Base-by-base conservation (phyloP, 192 early-diverging fungal species). In the Dissophora ornata region DNA sequence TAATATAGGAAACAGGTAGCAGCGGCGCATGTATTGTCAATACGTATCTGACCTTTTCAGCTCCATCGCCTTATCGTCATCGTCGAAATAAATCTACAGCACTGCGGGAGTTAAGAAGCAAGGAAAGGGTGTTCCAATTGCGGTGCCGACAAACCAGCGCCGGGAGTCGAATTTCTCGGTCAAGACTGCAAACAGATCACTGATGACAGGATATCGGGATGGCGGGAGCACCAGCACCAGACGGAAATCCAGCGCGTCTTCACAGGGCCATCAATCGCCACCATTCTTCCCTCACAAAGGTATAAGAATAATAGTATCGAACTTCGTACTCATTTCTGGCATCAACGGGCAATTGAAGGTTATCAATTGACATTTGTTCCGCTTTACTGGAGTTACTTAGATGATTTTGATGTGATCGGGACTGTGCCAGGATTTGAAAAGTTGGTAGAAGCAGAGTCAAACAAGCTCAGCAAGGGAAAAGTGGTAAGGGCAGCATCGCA, bases 171-270 rank as follows among this genome's bases (percentile, higher is more conserved):
- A 44, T n/a, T 75, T 75, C 46, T 75, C 71, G 11, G 32, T 67
- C n/a, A 66, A 61, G 52, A 67, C 50, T 18, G 56, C 71, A 15
- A 75, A 75, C 51, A 25, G 63, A 25, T 49, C 71, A 11, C 51
- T 75, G 12, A 66, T 75, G 63, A 75, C 71, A 21, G 71, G 71
- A 36, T 60, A 67, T 25, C 38, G 71, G 34, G 71, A 75, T n/a
- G 63, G 71, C 12, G 71, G 71, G 8, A 33, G 55, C 25, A 26
- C 21, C 34, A 38, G 53, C 34, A 18, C 41, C 33, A 59, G 71
- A 53, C 55, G 71, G 32, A 75, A 75, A 46, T 75, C 71, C 40
- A 75, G 71, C 36, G 18, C 52, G 4, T 52, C 57, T 4, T 67
- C 51, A 24, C 71, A 60, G 49, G 63, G 63, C 0, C 51, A 45